Evolutionary conservation across 148 eudicot species (phyloP), one percentile per base, ranked within the genome.

Genomic region (Gaultheria prostrata): DNA sequence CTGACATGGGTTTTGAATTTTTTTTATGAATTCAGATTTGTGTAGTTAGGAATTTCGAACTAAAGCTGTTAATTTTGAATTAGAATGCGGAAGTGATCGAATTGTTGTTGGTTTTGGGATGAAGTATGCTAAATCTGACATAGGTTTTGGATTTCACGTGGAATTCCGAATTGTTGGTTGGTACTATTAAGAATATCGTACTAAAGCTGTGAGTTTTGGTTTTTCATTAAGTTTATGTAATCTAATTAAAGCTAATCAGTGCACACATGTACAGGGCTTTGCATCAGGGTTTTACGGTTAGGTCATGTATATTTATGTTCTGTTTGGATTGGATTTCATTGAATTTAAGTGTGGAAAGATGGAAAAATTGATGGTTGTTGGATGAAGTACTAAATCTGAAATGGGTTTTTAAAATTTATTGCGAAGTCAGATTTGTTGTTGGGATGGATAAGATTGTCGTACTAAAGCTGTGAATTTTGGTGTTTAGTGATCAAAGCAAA

Each of bases 111-210:
- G 50, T 63, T 24, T 24, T 45, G n/a, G 76, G 59, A 69, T 69
- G 67, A 71, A 81, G 12, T 51, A 20, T 5, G 78, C 13, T 1
- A 82, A 81, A 82, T 50, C 33, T 33, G 43, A 50, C 10, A 8
- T 71, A 61, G 77, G 26, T 51, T 82, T 71, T 30, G 39, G 33
- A 65, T 14, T 81, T 30, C 10, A 4, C 35, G 69, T 53, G 15
- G 35, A 82, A 82, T 51, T 70, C 32, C 13, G 83, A 82, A 35
- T 82, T 53, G 65, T 71, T 81, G 89, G 74, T 85, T 84, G 86
- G 76, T 83, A 54, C 78, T 43, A 65, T 81, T 80, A 78, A 65
- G 84, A 59, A 80, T 88, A 69, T 81, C 80, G 54, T 76, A 18
- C 57, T 80, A 4, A 80, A 57, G 59, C 78, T 72, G 12, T 87